Percentiles rank a stretch among this genome's conserved stretches.
Conservation (phyloP, 192 early-diverging fungal genomes). For the Glomus cerebriforme region DNA sequence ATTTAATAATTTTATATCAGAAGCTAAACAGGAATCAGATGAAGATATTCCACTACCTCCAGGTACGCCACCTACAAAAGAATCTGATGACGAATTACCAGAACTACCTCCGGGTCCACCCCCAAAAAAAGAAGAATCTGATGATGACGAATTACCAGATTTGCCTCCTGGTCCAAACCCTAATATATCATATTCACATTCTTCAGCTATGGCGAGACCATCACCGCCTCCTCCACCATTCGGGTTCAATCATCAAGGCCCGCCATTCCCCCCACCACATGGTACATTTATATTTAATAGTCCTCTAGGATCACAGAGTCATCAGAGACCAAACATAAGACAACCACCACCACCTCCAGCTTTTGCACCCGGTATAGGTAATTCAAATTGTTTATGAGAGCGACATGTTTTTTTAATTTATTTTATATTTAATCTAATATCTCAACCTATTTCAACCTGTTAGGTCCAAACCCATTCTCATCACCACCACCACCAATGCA, state of each 20-base stretch:
- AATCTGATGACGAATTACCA: conserved; percentile 25
- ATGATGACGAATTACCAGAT: conserved; percentile 31
- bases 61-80: conserved; percentile 10
- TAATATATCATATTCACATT: neutral
- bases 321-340: neutral
- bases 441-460: neutral
- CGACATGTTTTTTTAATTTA: neutral
- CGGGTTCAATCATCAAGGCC: neutral
- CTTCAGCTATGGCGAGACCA: neutral
- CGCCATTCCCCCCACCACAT: neutral
- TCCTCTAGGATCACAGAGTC: neutral
- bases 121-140: conserved; percentile 10
- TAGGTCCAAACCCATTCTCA: neutral
- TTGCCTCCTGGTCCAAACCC: conserved; percentile 28
- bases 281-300: conserved; percentile 1
- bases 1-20: neutral
- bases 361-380: conserved; percentile 8
- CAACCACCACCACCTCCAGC: conserved; percentile 16
- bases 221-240: neutral
- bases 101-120: conserved; percentile 30
- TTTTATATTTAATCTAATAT: neutral
- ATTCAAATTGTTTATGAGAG: neutral
- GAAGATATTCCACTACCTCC: conserved; percentile 31
- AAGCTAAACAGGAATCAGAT: conserved; percentile 23
- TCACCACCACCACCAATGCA: neutral